These are phyloP conservation scores for Suillus cothurnatus DNA, from an alignment of 768 basidiomycete species.

Conservation along the genomic window DNA sequence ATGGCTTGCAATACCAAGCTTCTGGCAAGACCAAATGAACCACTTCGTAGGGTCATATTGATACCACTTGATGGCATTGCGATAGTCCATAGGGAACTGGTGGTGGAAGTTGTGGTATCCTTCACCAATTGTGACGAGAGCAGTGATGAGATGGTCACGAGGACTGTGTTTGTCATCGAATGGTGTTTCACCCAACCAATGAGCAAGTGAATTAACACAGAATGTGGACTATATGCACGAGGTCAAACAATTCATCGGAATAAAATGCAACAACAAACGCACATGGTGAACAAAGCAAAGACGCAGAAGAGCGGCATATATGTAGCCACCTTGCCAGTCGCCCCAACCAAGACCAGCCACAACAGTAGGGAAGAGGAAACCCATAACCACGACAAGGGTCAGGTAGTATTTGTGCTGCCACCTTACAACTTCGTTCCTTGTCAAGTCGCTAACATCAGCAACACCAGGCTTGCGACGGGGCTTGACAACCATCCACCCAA, in stretches of 20 bases:
- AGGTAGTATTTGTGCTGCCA: constrained; percentile 91
- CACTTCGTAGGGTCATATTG: constrained; percentile 96
- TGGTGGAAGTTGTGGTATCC: constrained; percentile 99
- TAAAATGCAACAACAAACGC: constrained; percentile 32
- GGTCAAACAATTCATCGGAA: not conserved
- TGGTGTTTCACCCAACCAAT: constrained; percentile 92
- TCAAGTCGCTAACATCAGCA: constrained; percentile 86
- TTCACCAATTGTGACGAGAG: constrained; percentile 89
- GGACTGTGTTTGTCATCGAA: constrained; percentile 97
- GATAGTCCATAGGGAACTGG: constrained; percentile 95
- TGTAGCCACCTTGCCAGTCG: constrained; percentile 82
- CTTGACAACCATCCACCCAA: constrained; percentile 94
- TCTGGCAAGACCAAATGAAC: constrained; percentile 61
- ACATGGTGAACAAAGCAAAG: constrained; percentile 89
- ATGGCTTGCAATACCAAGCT: constrained; percentile 55
- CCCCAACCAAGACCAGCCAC: constrained; percentile 84
- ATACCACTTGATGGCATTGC: constrained; percentile 90
- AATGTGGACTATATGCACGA: constrained; percentile 74
- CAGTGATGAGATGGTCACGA: constrained; percentile 86
- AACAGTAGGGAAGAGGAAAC: constrained; percentile 70
- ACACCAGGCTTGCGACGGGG: constrained; percentile 88
- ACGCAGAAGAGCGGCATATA: constrained; percentile 81
- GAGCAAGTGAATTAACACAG: constrained; percentile 95
- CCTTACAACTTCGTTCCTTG: constrained; percentile 73
- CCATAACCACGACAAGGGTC: constrained; percentile 67